Evolutionary conservation across 352 stramenopile genomes (phyloP), one percentile per base, ranked within the genome.

Genomic region (Pythium utonaiense): DNA sequence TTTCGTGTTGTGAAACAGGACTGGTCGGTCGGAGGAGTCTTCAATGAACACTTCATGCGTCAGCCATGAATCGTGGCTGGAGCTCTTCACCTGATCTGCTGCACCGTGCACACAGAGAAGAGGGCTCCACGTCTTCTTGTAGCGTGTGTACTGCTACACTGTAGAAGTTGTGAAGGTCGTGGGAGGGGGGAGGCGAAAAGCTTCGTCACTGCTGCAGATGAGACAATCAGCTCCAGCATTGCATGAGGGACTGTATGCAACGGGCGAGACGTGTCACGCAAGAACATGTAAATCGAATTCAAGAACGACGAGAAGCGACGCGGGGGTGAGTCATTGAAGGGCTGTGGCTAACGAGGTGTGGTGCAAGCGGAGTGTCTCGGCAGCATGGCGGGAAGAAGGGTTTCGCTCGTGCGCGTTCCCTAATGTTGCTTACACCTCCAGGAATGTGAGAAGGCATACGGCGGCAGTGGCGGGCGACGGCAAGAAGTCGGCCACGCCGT

Each of bases 401-500:
- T 25, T 27, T 27, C n/a, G n/a, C 5, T 14, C 40, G 40, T 19
- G 21, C 14, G 40, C 4, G n/a, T 44, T 40, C 16, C 36, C 36
- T 44, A 44, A 44, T 17, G 24, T 33, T 31, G 6, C 38, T 80
- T 75, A 93, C 30, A 91, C 57, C 33, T 73, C 60, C 56, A 88
- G 52, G 62, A 74, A 87, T 27, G 80, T 84, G 36, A 91, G 71
- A 41, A 89, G 60, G 16, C 74, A 73, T 30, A 93, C 70, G 42
- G 76, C 77, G 14, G 77, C 74, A 8, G 82, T 94, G 27, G 73
- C 82, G 1, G 87, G 83, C 19, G 83, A 93, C 33, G 87, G 87
- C 24, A 95, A 62, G 48, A 95, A 94, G 55, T 96, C 87, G 30
- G 70, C 62, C 31, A 93, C 16, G 1, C 82, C 78, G 48, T 79